Evolutionary conservation across 148 eudicot genomes (phyloP).

Genomic region (Limonium bicolor): DNA sequence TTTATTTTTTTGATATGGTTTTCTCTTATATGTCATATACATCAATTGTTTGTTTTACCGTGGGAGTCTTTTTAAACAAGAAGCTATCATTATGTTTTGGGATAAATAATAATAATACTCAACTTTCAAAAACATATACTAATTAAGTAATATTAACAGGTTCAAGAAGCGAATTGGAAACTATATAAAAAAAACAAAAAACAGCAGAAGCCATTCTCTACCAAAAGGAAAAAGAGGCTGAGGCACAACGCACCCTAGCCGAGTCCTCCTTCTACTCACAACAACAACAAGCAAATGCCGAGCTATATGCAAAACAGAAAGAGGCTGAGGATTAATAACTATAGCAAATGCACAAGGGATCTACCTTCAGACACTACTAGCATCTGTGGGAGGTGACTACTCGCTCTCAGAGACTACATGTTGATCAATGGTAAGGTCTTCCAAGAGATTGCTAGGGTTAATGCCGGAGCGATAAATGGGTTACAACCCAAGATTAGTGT

Average conservation of each 20-base stretch:
- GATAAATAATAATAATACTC: too few species aligned
- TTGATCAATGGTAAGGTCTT: conserved; percentile 44
- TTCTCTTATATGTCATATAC: too few species aligned
- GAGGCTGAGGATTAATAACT: conserved; percentile 33
- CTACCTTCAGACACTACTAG: conserved; percentile 24
- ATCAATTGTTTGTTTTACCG: too few species aligned
- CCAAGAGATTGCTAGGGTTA: conserved; percentile 40
- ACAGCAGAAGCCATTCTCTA: conserved; percentile 32
- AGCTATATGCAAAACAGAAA: conserved; percentile 32
- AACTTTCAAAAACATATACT: too few species aligned
- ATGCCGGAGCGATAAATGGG: conserved; percentile 35
- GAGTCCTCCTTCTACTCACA: conserved; percentile 25
- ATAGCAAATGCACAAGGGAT: conserved; percentile 38
- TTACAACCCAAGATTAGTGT: conserved; percentile 42
- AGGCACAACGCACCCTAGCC: conserved; percentile 21
- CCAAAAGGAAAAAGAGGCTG: conserved; percentile 24
- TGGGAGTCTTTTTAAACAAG: too few species aligned
- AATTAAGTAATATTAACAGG: too few species aligned
- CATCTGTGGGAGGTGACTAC: conserved; percentile 30
- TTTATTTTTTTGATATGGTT: too few species aligned
- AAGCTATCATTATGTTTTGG: too few species aligned
- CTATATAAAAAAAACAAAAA: conserved; percentile 41
- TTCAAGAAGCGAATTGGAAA: conserved; percentile 62
- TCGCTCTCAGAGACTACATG: conserved; percentile 37
- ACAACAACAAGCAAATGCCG: conserved; percentile 44